Evolutionary conservation across 805 yeast species (phyloP), one percentile per base, ranked within the genome.

Genomic region (Starmerella apis): DNA sequence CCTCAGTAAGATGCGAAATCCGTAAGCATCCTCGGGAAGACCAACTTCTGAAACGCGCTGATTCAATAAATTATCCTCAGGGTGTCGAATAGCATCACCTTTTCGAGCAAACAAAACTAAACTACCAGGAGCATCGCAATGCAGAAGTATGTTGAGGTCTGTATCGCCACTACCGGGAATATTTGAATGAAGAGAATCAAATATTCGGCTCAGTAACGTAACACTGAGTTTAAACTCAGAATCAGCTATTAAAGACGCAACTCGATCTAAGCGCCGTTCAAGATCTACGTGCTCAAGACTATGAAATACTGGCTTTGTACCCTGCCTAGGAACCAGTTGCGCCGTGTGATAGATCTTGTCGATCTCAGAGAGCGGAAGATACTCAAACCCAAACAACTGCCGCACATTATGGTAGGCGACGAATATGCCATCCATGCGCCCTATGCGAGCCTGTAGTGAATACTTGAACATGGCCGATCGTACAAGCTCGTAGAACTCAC

Each of bases 371-470:
- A 88, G 68, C 1, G 95, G 88, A 25, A 90, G 63, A 64, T 90
- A 90, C 64, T 87, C 90, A 65, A 87, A 92, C 3, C 96, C 98
- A 66, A 90, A 86, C 58, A 88, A 76, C 43, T 79, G 70, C 27
- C 77, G 72, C 46, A 86, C 75, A 63, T 88, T 90, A 65, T 90
- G 98, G 64, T 81, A 90, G 0, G 96, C 96, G 14, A 90, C 73
- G 58, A 85, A 86, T 2, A 92, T 86, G 5, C 98, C 98, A 65
- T 88, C 96, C 97, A 92, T 90, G 59, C 83, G 80, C 2, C 97
- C 98, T 37, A 90, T 83, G 54, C 96, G 73, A 0, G 96, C 97
- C 65, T 92, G 97, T 56, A 90, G 71, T 2, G 84, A 76, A 62
- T 90, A 90, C 66, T 90, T 90, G 58, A 90, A 69, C 66, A 90